Percentiles rank a stretch among this genome's conserved stretches.
These are phyloP conservation scores for Xylaria digitata DNA, from an alignment of 2,329 filamentous ascomycete species.

Conservation along the genomic window DNA sequence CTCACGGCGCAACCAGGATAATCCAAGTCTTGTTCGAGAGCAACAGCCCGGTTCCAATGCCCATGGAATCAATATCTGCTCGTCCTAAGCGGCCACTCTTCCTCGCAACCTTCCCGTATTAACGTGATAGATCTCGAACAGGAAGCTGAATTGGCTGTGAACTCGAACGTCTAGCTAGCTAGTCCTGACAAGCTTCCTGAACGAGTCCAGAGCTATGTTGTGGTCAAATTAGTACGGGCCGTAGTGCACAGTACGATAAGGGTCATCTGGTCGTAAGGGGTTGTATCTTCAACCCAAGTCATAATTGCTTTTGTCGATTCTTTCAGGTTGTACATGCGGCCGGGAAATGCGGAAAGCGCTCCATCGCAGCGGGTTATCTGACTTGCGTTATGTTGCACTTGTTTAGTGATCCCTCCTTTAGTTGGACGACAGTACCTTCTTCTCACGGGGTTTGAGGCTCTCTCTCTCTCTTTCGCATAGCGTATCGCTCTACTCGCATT, in stretches of 20 bases:
- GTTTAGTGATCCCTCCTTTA: constrained; percentile 27
- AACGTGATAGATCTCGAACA: constrained; percentile 8
- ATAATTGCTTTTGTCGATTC: constrained; percentile 33
- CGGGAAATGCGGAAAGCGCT: constrained; percentile 23
- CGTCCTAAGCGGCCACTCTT: background rate
- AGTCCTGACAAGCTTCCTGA: background rate
- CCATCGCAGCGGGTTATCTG: constrained; percentile 30
- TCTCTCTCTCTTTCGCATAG: constrained; percentile 20
- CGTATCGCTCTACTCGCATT: constrained; percentile 23
- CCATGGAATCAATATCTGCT: background rate
- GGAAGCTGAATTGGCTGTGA: background rate
- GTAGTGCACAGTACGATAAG: constrained; percentile 27
- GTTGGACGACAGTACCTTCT: constrained; percentile 20
- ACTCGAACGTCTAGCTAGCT: background rate
- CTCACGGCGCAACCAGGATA: constrained; percentile 10
- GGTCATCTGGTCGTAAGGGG: constrained; percentile 10
- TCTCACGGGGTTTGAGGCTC: constrained; percentile 20
- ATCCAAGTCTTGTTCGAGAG: constrained; percentile 4
- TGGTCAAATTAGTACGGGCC: constrained; percentile 14
- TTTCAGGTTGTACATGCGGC: constrained; percentile 27
- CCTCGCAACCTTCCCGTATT: constrained; percentile 5
- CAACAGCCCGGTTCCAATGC: background rate
- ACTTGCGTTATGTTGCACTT: constrained; percentile 35
- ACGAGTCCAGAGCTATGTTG: background rate
- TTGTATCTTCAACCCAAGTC: constrained; percentile 15